Conservation (phyloP, 2,329 filamentous ascomycete species). For the Fusarium tjaetaba region DNA sequence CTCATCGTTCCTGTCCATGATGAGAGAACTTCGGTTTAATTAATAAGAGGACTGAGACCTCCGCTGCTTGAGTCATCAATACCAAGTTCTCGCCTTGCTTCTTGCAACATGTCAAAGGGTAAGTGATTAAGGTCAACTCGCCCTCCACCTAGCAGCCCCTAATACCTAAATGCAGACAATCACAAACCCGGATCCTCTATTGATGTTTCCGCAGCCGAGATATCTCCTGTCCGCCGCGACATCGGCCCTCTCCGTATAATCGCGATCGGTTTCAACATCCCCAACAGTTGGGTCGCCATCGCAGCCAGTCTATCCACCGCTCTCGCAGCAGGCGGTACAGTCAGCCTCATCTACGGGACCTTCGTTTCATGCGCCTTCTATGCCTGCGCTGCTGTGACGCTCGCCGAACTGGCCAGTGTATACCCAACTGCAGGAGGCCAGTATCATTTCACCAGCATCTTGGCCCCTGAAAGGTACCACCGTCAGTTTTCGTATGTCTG, state of each 20-base stretch:
- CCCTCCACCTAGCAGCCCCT: fast-evolving
- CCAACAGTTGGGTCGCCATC: neutral
- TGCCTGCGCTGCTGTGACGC: neutral
- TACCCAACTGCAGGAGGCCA: neutral
- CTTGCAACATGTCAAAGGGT: neutral
- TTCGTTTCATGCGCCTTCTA: neutral
- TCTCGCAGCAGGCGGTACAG: neutral
- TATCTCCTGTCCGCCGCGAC: neutral
- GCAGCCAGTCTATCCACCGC: neutral
- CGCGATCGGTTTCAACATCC: neutral
- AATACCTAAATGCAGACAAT: fast-evolving
- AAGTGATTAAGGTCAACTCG: fast-evolving
- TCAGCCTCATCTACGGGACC: neutral
- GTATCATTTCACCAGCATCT: neutral
- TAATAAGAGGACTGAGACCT: fast-evolving
- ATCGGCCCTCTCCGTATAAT: neutral
- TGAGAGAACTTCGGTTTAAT: neutral
- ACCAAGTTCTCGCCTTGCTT: fast-evolving
- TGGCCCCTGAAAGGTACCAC: neutral
- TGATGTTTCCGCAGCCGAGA: neutral
- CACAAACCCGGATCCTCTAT: neutral
- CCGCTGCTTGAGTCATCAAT: fast-evolving
- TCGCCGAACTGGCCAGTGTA: neutral
- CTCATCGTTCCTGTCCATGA: neutral
- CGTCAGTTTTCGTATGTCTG: neutral